Conservation (phyloP, 2,329 filamentous ascomycete genomes). For the Fusarium continuum region DNA sequence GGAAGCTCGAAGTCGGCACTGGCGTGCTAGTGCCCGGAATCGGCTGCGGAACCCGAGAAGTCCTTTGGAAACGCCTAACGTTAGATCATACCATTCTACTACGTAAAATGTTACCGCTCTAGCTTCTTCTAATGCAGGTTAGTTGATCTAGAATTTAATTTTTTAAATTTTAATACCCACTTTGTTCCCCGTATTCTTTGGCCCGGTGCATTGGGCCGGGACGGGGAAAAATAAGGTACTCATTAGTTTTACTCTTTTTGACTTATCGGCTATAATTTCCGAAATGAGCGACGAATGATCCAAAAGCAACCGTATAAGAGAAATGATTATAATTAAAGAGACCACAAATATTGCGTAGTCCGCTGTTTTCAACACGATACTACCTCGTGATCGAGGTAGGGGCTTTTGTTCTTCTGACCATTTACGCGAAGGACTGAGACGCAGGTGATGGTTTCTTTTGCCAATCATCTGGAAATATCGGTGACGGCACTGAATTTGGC, state of each 20-base stretch:
- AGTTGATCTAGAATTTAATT: background rate
- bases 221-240: background rate
- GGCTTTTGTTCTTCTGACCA: too few species aligned
- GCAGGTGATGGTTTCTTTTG: too few species aligned
- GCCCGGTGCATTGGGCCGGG: background rate
- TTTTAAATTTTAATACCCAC: background rate
- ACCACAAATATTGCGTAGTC: too few species aligned
- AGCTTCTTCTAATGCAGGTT: background rate
- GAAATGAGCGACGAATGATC: background rate
- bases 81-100: background rate
- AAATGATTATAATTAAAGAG: background rate
- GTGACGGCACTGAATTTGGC: too few species aligned
- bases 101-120: background rate
- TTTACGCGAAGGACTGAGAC: too few species aligned
- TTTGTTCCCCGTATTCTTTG: background rate
- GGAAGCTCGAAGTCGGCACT: background rate
- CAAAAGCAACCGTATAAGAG: background rate
- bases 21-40: background rate
- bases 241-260: constrained; percentile 3
- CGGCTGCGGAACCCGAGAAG: background rate
- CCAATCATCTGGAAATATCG: too few species aligned
- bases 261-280: background rate
- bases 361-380: background rate
- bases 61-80: background rate
- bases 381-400: background rate